Evolutionary conservation across 2,329 filamentous ascomycete species (phyloP).

Genomic region (Cadophora gregata): DNA sequence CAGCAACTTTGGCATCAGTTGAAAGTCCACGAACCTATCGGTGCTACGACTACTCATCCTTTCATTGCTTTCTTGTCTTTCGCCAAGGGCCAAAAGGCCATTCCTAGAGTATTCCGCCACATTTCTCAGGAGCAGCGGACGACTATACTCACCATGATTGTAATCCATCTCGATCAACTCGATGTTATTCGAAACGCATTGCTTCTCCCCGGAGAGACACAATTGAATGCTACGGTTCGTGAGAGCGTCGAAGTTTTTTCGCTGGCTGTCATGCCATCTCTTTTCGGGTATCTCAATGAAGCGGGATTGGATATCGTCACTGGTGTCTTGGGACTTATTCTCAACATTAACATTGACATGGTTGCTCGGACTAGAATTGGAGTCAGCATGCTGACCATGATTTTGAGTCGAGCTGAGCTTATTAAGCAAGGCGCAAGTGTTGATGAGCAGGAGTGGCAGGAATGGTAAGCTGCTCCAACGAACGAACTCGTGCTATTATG

Average conservation of each 20-base stretch:
- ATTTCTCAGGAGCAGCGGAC: conserved; percentile 91
- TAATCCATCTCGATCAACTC: conserved; percentile 89
- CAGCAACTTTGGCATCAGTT: conserved; percentile 82
- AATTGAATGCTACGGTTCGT: conserved; percentile 76
- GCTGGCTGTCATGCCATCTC: conserved; percentile 83
- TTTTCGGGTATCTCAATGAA: conserved; percentile 90
- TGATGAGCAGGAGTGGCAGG: conserved; percentile 75
- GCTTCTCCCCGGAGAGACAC: conserved; percentile 72
- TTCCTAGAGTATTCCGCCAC: conserved; percentile 93
- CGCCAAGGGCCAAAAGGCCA: conserved; percentile 93
- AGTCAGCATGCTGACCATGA: conserved; percentile 88
- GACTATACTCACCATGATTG: conserved; percentile 93
- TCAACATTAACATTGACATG: conserved; percentile 81
- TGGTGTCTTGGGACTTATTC: conserved; percentile 84
- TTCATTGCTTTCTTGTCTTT: conserved; percentile 97
- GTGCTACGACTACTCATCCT: conserved; percentile 77
- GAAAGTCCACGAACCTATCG: conserved; percentile 93
- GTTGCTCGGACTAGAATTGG: conserved; percentile 88
- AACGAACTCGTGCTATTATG: neutral
- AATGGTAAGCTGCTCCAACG: conserved; percentile 65
- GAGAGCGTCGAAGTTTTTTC: conserved; percentile 95
- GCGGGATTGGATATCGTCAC: conserved; percentile 90
- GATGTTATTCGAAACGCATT: conserved; percentile 87
- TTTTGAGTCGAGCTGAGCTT: conserved; percentile 91
- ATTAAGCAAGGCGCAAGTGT: conserved; percentile 81